phyloP scores from a whole-genome alignment of 1,139 yeast species.

The Geotrichum klebahnii region DNA sequence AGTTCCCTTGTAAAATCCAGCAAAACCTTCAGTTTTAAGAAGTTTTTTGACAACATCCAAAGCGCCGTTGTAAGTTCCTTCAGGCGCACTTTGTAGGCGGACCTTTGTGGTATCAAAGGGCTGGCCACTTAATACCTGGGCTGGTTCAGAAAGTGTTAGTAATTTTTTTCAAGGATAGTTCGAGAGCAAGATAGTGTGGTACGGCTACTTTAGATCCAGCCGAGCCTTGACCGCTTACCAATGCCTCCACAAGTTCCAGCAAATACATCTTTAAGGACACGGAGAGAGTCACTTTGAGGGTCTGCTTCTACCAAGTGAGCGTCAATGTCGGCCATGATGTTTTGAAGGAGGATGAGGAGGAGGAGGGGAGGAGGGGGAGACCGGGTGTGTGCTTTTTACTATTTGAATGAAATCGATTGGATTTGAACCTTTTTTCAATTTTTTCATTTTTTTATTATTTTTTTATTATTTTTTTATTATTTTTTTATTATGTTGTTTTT shows the following conservation, averaged over 20 bases:
- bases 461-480: too few species aligned
- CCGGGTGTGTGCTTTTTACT: too few species aligned
- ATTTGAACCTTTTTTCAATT: too few species aligned
- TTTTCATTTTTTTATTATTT: too few species aligned
- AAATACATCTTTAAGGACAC: constrained; percentile 73
- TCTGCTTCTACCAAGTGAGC: constrained; percentile 36
- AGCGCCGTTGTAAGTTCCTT: constrained; percentile 70
- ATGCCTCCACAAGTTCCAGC: constrained; percentile 94
- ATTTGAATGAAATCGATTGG: too few species aligned
- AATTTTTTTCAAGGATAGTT: too few species aligned
- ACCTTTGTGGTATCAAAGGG: constrained; percentile 95
- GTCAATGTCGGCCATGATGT: constrained; percentile 35
- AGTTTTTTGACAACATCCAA: constrained; percentile 70
- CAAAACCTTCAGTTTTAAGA: constrained; percentile 66
- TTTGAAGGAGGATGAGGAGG: neutral
- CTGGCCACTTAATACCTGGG: constrained; percentile 93
- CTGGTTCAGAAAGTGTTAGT: constrained; percentile 31
- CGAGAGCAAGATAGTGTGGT: too few species aligned
- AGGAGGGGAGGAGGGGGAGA: neutral
- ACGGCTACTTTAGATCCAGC: neutral
- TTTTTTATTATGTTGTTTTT: too few species aligned
- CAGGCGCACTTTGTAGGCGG: constrained; percentile 78
- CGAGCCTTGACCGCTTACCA: constrained; percentile 27
- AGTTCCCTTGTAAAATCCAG: constrained; percentile 87
- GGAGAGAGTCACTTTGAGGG: constrained; percentile 37